phyloP scores from a whole-genome alignment of 2,329 filamentous ascomycete species.

The Aureobasidium sp. region DNA sequence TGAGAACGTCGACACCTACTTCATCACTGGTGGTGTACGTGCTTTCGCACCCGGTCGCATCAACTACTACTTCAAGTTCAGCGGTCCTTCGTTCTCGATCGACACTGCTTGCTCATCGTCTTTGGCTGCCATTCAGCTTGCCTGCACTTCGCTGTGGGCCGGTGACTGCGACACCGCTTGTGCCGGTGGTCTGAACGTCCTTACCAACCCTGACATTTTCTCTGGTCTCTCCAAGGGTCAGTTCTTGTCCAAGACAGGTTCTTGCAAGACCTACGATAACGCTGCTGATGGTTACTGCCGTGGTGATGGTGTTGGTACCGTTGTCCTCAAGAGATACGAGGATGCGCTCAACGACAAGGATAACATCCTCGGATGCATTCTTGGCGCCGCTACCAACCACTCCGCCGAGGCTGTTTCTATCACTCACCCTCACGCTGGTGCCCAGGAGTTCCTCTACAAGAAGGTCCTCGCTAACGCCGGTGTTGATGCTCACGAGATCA shows the following conservation, averaged over 20 bases:
- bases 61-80: conserved; percentile 72
- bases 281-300: conserved; percentile 77
- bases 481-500: conserved; percentile 68
- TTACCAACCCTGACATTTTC: conserved; percentile 77
- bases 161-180: conserved; percentile 76
- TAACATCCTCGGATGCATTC: conserved; percentile 63
- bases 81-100: conserved; percentile 62
- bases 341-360: conserved; percentile 73
- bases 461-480: conserved; percentile 65
- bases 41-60: conserved; percentile 59
- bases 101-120: conserved; percentile 77
- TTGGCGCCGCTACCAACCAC: conserved; percentile 72
- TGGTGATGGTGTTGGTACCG: conserved; percentile 65
- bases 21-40: conserved; percentile 56
- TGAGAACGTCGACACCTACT: conserved; percentile 65
- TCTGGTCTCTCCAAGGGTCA: conserved; percentile 67
- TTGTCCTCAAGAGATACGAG: conserved; percentile 72
- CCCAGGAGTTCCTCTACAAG: conserved; percentile 65
- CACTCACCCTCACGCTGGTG: conserved; percentile 71
- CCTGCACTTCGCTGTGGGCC: conserved; percentile 65
- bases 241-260: conserved; percentile 69
- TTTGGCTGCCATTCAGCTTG: conserved; percentile 62
- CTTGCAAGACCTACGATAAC: conserved; percentile 76
- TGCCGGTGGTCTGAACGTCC: conserved; percentile 68
- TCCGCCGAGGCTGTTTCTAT: conserved; percentile 76